phyloP scores from a whole-genome alignment of 2,329 filamentous ascomycete genomes.

The Neurospora sp. region DNA sequence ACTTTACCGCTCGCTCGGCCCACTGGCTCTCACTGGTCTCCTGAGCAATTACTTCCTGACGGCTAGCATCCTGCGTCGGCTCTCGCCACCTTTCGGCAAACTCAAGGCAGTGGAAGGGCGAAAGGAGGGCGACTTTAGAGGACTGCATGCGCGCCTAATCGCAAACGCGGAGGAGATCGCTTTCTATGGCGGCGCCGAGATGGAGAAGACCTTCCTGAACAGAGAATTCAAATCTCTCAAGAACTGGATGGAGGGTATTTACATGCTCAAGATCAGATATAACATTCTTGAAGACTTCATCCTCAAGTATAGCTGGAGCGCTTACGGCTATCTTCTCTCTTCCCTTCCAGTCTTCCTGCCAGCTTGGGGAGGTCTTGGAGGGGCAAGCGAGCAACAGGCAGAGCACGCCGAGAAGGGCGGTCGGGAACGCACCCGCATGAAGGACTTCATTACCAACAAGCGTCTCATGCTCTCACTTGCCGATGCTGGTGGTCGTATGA shows the following conservation, averaged over 20 bases:
- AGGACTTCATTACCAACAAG: slow-evolving; percentile 98
- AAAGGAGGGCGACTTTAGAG: slow-evolving; percentile 90
- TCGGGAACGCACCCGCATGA: slow-evolving; percentile 80
- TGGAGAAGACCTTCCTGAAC: slow-evolving; percentile 87
- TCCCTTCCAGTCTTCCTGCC: slow-evolving; percentile 91
- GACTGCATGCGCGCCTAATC: slow-evolving; percentile 81
- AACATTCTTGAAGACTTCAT: slow-evolving; percentile 99
- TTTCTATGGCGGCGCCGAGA: slow-evolving; percentile 92
- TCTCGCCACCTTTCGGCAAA: slow-evolving; percentile 94
- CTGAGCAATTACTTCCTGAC: slow-evolving; percentile 91
- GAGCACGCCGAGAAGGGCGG: slow-evolving; percentile 39
- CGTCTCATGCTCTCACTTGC: slow-evolving; percentile 94
- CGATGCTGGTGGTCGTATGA: slow-evolving; percentile 94
- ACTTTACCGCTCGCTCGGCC: slow-evolving; percentile 82
- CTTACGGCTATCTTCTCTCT: slow-evolving; percentile 88
- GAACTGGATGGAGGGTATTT: slow-evolving; percentile 96
- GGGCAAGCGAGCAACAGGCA: slow-evolving; percentile 52
- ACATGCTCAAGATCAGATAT: slow-evolving; percentile 94
- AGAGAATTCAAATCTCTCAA: slow-evolving; percentile 88
- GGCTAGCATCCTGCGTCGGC: slow-evolving; percentile 73
- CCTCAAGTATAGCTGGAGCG: slow-evolving; percentile 97
- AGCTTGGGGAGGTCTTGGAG: slow-evolving; percentile 80
- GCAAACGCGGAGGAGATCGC: slow-evolving; percentile 97
- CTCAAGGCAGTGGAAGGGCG: slow-evolving; percentile 92
- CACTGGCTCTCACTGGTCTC: slow-evolving; percentile 74